Conservation (phyloP, 2,329 filamentous ascomycete genomes). For the Talaromyces albobiverticillius region DNA sequence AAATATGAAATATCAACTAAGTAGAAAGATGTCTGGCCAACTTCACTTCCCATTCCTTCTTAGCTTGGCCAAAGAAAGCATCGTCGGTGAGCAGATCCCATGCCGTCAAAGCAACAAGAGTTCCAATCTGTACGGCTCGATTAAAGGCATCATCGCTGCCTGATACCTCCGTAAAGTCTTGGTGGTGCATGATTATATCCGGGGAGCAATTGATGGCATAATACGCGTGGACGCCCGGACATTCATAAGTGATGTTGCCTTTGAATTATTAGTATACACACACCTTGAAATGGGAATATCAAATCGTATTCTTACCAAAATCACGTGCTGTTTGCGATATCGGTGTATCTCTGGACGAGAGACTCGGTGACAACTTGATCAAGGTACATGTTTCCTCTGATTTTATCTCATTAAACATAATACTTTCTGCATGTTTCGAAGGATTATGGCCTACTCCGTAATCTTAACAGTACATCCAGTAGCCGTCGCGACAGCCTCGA, state of each 20-base stretch:
- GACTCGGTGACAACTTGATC: not conserved
- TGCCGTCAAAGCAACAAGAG: not conserved
- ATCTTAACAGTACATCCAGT: not conserved
- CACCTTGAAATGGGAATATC: not conserved
- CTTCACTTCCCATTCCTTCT: not conserved
- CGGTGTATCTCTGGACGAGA: not conserved
- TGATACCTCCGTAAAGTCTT: not conserved
- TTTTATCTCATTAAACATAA: not conserved
- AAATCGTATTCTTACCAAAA: not conserved
- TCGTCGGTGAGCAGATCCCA: not conserved
- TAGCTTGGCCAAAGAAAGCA: not conserved
- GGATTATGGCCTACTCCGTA: not conserved
- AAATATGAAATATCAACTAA: not conserved
- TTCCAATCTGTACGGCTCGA: not conserved
- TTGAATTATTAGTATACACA: not conserved
- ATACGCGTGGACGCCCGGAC: not conserved
- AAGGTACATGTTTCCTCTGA: not conserved
- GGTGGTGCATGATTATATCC: not conserved
- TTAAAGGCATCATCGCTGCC: not conserved
- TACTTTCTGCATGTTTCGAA: not conserved
- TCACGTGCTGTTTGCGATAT: not conserved
- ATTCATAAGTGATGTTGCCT: constrained; percentile 1
- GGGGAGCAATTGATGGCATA: not conserved
- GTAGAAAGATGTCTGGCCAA: not conserved
- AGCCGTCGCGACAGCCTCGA: not conserved